A percentile compares a stretch with the other conserved stretches of the same genome.
These are phyloP conservation scores for Penicillium sp. DNA, from an alignment of 2,329 filamentous ascomycete genomes.

Conservation along the genomic window DNA sequence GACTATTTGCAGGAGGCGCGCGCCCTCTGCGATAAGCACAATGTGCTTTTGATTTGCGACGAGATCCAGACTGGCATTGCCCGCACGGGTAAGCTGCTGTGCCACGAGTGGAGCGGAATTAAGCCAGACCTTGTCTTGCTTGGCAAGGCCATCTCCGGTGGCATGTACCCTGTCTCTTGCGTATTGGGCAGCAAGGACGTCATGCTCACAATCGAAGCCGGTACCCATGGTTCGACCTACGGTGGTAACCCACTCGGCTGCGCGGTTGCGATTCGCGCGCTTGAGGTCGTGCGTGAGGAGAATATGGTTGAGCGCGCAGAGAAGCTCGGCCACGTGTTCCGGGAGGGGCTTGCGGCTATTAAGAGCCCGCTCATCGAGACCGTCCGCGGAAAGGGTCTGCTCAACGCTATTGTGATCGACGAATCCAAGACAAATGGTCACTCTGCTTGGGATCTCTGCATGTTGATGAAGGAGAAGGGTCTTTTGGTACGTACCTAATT, in stretches of 20 bases:
- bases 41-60: conserved; percentile 93
- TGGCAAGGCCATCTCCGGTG: conserved; percentile 96
- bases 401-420: conserved; percentile 96
- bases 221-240: conserved; percentile 97
- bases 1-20: conserved; percentile 80
- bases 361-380: conserved; percentile 77
- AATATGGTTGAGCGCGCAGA: conserved; percentile 82
- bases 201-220: conserved; percentile 94
- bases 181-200: conserved; percentile 86
- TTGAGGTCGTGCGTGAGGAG: conserved; percentile 93
- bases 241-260: conserved; percentile 95
- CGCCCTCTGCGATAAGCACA: conserved; percentile 89
- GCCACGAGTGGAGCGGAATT: conserved; percentile 91
- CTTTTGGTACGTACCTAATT: conserved; percentile 67
- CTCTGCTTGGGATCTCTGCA: conserved; percentile 93
- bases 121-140: conserved; percentile 93
- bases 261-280: conserved; percentile 89
- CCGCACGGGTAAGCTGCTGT: conserved; percentile 89
- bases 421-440: conserved; percentile 82
- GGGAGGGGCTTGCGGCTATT: conserved; percentile 73
- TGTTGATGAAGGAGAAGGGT: conserved; percentile 94
- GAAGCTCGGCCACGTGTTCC: conserved; percentile 77
- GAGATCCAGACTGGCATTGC: conserved; percentile 99
- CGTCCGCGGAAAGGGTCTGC: conserved; percentile 86
- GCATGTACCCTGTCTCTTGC: conserved; percentile 98